Percentiles rank a stretch among this genome's conserved stretches.
Evolutionary conservation across 441 rosid species (phyloP).

Genomic region (Erodium moschatum): DNA sequence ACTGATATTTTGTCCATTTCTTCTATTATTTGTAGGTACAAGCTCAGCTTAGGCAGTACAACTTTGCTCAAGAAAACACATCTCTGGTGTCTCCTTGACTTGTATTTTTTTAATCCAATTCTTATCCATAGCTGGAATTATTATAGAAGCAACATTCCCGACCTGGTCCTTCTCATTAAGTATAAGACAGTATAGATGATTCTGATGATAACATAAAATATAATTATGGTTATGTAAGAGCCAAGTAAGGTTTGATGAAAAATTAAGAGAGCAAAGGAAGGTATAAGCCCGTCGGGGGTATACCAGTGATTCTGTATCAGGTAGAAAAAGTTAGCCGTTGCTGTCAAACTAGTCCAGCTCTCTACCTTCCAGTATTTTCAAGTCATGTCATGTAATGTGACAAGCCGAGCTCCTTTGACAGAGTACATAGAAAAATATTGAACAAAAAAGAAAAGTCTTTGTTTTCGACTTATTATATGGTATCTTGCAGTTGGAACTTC

Average conservation of each 20-base stretch:
- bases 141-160: background rate
- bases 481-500: constrained; percentile 7
- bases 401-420: background rate
- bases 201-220: background rate
- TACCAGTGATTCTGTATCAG: background rate
- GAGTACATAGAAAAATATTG: constrained; percentile 2
- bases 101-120: background rate
- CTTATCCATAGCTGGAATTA: background rate
- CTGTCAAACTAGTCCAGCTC: constrained; percentile 3
- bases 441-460: background rate
- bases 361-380: background rate
- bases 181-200: background rate
- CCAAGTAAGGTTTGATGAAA: background rate
- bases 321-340: constrained; percentile 7
- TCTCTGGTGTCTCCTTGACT: background rate
- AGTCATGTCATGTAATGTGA: background rate
- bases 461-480: constrained; percentile 4
- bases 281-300: background rate
- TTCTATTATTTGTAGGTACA: constrained; percentile 1
- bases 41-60: constrained; percentile 1
- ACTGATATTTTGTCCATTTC: constrained; percentile 1
- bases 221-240: background rate
- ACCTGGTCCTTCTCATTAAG: constrained; percentile 2
- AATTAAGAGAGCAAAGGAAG: background rate
- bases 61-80: constrained; percentile 2